Percentiles rank a stretch among this genome's conserved stretches.
phyloP scores from a whole-genome alignment of 345 rosid species.

The Psidium friedrichsthalianum region DNA sequence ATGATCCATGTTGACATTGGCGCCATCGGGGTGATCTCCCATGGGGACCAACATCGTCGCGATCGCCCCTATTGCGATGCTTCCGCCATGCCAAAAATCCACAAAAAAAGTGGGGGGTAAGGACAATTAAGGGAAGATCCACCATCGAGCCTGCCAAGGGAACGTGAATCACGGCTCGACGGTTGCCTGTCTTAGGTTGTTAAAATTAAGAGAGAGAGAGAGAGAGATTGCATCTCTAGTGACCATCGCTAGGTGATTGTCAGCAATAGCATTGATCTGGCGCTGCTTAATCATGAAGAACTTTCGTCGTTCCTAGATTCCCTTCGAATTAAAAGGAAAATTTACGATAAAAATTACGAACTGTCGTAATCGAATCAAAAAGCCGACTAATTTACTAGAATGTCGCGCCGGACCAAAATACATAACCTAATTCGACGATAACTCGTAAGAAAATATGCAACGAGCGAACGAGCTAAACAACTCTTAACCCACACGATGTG shows the following conservation, averaged over 20 bases:
- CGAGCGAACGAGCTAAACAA: no score
- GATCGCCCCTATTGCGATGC: neutral
- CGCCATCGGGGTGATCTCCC: neutral
- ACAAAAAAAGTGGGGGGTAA: neutral
- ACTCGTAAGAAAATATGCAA: neutral
- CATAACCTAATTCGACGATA: neutral
- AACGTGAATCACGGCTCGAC: neutral
- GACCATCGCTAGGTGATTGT: fast-evolving
- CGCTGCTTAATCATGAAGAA: neutral
- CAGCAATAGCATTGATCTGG: fast-evolving
- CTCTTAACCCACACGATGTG: neutral
- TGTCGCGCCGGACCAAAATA: neutral
- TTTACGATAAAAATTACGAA: fast-evolving
- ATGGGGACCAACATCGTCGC: neutral
- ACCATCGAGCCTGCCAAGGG: neutral
- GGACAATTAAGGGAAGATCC: neutral
- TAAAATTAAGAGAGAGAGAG: neutral
- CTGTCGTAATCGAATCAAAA: neutral
- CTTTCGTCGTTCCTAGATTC: neutral
- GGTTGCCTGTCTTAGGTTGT: neutral
- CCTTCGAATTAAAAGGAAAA: fast-evolving
- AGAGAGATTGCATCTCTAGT: fast-evolving
- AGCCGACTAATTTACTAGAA: neutral
- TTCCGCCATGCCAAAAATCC: neutral
- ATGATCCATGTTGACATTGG: neutral